These are phyloP conservation scores for Saprolegnia parasitica DNA, from an alignment of 352 stramenopile genomes.

Conservation along the genomic window DNA sequence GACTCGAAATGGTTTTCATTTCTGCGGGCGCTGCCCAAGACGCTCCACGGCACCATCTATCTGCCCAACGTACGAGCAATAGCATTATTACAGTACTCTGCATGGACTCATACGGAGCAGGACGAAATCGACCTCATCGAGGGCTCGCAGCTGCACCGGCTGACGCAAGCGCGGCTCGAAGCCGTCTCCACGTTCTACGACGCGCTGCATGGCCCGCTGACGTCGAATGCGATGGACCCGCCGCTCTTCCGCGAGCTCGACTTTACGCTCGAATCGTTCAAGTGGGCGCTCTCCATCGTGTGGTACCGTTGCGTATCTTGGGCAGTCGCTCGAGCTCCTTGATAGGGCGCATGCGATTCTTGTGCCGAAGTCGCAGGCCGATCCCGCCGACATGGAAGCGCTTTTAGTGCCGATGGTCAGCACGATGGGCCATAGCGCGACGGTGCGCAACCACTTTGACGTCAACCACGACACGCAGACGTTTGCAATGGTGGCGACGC, in stretches of 20 bases:
- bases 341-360: constrained; percentile 21
- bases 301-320: too few relatives aligned
- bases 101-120: background rate
- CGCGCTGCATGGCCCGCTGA: constrained; percentile 16
- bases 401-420: constrained; percentile 25
- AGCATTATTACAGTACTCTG: background rate
- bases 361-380: background rate
- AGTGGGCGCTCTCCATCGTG: constrained; percentile 24
- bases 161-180: constrained; percentile 11
- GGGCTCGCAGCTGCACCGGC: constrained; percentile 15
- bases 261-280: constrained; percentile 24
- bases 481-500: constrained; percentile 3
- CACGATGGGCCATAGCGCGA: constrained; percentile 3
- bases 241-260: constrained; percentile 13
- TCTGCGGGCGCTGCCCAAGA: background rate
- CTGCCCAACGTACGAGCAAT: constrained; percentile 19
- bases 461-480: constrained; percentile 7
- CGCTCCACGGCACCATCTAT: constrained; percentile 17
- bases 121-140: constrained; percentile 27
- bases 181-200: constrained; percentile 20
- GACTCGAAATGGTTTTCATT: constrained; percentile 20
- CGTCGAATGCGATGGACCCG: constrained; percentile 18
- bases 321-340: too few relatives aligned
- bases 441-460: constrained; percentile 4
- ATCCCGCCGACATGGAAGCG: constrained; percentile 2